A percentile compares a stretch with the other conserved stretches of the same genome.
Evolutionary conservation across 345 rosid genomes (phyloP).

Genomic region (Murraya paniculata): DNA sequence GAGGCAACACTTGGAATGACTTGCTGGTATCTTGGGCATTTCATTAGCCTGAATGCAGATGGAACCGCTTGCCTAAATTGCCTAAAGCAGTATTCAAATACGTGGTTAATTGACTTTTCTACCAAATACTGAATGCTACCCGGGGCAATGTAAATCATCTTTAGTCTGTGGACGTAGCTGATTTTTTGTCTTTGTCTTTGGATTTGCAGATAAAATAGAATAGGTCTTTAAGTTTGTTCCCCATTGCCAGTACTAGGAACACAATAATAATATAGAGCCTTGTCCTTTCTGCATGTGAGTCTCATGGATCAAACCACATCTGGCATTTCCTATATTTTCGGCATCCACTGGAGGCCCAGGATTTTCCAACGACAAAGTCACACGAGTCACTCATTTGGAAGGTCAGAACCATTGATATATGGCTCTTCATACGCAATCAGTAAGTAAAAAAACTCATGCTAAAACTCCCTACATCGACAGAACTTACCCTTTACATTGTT

Average conservation of each 20-base stretch:
- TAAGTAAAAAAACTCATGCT: not conserved
- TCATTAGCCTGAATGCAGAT: not conserved
- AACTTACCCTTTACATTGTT: not conserved
- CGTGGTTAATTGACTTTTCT: not conserved
- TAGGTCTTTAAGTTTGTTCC: not conserved
- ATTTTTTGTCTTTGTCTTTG: conserved; percentile 5
- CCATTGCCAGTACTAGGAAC: not conserved
- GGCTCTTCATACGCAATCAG: not conserved
- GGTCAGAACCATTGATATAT: not conserved
- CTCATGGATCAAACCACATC: not conserved
- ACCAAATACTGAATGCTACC: conserved; percentile 5
- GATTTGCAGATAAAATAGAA: conserved; percentile 10
- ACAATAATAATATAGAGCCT: not conserved
- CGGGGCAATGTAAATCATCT: not conserved
- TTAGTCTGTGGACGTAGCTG: not conserved
- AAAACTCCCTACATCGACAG: not conserved
- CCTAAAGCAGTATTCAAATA: conserved; percentile 1
- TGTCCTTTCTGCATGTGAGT: conserved; percentile 5
- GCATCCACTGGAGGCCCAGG: not conserved
- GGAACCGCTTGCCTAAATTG: not conserved
- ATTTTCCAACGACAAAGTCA: not conserved
- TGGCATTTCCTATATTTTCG: conserved; percentile 8
- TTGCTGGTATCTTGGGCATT: not conserved
- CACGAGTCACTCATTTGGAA: not conserved
- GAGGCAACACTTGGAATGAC: not conserved